Evolutionary conservation across 2,329 filamentous ascomycete genomes (phyloP), one percentile per base, ranked within the genome.

Genomic region (Fusarium globosum): DNA sequence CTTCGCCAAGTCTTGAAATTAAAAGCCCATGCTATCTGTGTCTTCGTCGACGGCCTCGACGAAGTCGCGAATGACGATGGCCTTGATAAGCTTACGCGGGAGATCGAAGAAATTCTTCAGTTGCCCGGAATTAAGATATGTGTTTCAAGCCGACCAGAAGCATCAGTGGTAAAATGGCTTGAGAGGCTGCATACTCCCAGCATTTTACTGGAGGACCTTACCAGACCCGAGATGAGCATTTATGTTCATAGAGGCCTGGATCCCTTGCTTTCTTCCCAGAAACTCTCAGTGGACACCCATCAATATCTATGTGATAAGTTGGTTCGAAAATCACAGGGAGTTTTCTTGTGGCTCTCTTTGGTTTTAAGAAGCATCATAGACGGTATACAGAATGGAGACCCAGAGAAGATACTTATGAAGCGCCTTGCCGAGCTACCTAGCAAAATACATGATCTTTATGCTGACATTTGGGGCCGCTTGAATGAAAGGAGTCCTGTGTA

Each of bases 361-460:
- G 51, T 39, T 7, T 15, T 55, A 0, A 41, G 8, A 28, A 41
- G 51, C 0, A 23, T 55, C 4, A 9, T 30, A 15, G 20, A 2
- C 0, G 36, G 51, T 5, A 41, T 39, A 28, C 4, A 26, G 10
- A 41, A 41, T 3, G 10, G 26, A 21, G 36, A 55, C 20, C 12
- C 36, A 0, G 18, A 39, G 3, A 0, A 55, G 0, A 15, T 28
- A 23, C 51, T 55, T 0, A 16, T 6, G 6, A 2, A 13, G 4
- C 23, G 51, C 4, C n/a, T 55, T 4, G 20, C 13, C 0, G 35
- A 55, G 36, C 1, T 55, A 4, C 36, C 51, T 1, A 16, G 8
- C 7, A 15, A 55, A 0, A 14, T 55, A 5, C 8, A 55, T 2
- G 51, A 28, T 4, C 51, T 55, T 20, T 55, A 55, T 41, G 3